Base-by-base conservation (phyloP, 108 stramenopile genomes). In the Epipyxis sp. region DNA sequence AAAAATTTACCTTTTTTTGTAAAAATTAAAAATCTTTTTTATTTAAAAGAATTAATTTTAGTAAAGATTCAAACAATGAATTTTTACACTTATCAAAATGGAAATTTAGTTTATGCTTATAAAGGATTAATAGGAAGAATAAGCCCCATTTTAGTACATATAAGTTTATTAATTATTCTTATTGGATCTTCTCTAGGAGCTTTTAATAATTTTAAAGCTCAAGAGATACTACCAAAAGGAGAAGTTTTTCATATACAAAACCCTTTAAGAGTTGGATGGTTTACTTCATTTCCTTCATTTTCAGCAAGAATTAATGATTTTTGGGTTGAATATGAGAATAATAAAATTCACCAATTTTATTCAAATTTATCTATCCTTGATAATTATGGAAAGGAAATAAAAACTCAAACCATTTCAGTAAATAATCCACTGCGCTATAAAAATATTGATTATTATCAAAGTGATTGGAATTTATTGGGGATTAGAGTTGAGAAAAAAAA, bases 221-320 rank as follows among this genome's bases (percentile, higher is more conserved):
- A 57, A 57, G 54, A 57, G 25, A 25, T 57, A 57, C 25, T 57
- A 25, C 54, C 54, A 20, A 57, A 57, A 57, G 54, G 54, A 57
- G 54, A 57, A 57, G 16, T 57, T 57, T 57, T 57, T 57, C 54
- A 57, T 57, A 57, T 57, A 20, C 54, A 57, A 57, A 57, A 57
- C 25, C 54, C 54, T 20, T 20, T 57, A 20, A 16, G 54, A 20
- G 54, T 57, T 57, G 54, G 54, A 16, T 57, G 54, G 54, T 57
- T 57, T 57, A 57, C 54, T 20, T 20, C 16, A 57, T 57, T 57
- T 20, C 54, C 54, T 57, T 20, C 16, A 20, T 20, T 57, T 57
- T 20, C 16, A 20, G 25, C 25, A 20, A 57, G 54, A 57, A 25
- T 57, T 25, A 57, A 57, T 57, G 54, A 57, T 57, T 57, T 57